These are phyloP conservation scores for Trichosporon faecale DNA, from an alignment of 1,284 basidiomycete species.

Conservation along the genomic window DNA sequence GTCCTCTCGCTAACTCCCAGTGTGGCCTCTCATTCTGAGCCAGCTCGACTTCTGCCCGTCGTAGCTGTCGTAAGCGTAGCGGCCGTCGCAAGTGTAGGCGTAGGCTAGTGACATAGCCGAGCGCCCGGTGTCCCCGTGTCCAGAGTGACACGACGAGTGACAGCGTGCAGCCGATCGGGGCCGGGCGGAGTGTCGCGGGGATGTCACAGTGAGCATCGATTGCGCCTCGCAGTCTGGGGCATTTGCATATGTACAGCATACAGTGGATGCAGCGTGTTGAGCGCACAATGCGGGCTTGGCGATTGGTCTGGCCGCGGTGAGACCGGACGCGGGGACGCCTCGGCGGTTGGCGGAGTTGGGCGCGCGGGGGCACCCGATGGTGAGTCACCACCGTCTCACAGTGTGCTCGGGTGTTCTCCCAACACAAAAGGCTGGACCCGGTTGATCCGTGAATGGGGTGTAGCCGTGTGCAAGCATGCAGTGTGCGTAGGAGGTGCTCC, in stretches of 20 bases:
- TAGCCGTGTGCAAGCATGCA: neutral
- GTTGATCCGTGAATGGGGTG: neutral
- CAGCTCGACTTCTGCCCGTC: constrained; percentile 32
- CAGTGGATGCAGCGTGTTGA: neutral
- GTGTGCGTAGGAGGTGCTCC: neutral
- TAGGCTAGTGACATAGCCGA: neutral
- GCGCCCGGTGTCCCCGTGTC: neutral
- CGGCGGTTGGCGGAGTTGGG: constrained; percentile 4
- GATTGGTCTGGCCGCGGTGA: neutral
- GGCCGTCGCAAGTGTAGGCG: too few species aligned
- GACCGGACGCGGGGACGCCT: neutral
- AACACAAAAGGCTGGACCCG: neutral
- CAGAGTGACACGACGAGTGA: neutral
- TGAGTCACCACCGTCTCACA: constrained; percentile 2
- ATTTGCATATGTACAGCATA: neutral
- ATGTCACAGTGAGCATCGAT: neutral
- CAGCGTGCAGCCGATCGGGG: neutral
- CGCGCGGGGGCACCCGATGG: constrained; percentile 3
- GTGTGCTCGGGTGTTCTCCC: neutral
- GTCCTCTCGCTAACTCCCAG: constrained; percentile 19
- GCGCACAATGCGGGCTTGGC: neutral
- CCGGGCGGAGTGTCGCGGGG: neutral
- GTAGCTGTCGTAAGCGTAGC: neutral
- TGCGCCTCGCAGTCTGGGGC: neutral
- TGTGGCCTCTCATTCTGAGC: constrained; percentile 39